These are phyloP conservation scores for Yamadazyma pseudoaaseri DNA, from an alignment of 1,139 yeast species.

Conservation along the genomic window DNA sequence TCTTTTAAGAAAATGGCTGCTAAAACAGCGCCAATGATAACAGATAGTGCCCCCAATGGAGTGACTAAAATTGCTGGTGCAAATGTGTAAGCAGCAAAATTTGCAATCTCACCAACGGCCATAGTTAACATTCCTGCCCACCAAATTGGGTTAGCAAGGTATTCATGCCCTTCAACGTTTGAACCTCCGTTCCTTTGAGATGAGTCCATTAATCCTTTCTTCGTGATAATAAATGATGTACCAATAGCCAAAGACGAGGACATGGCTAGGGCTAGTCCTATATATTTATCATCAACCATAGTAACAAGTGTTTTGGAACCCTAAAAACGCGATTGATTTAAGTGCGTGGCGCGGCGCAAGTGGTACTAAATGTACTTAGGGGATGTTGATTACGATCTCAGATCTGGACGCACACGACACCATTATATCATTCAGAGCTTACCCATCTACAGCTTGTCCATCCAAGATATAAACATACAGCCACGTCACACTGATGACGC, in stretches of 20 bases:
- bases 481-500: too few relatives aligned
- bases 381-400: too few relatives aligned
- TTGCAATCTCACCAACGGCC: conserved; percentile 92
- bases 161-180: conserved; percentile 68
- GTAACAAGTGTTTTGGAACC: too few relatives aligned
- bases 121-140: conserved; percentile 91
- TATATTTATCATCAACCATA: conserved; percentile 75
- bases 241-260: conserved; percentile 89
- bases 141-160: conserved; percentile 86
- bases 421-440: too few relatives aligned
- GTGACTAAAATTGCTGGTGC: conserved; percentile 94
- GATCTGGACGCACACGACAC: too few relatives aligned
- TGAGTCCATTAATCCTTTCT: conserved; percentile 79
- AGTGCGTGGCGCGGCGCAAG: too few relatives aligned
- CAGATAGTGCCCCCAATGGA: conserved; percentile 88
- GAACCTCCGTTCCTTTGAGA: conserved; percentile 60
- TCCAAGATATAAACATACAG: too few relatives aligned
- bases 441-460: too few relatives aligned
- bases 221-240: conserved; percentile 84
- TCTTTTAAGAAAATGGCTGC: conserved; percentile 85
- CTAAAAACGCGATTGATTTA: too few relatives aligned
- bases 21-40: conserved; percentile 85
- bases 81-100: conserved; percentile 92
- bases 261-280: conserved; percentile 86
- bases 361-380: too few relatives aligned